phyloP scores from a whole-genome alignment of 768 basidiomycete species.

The Goffeauzyma gilvescens region DNA sequence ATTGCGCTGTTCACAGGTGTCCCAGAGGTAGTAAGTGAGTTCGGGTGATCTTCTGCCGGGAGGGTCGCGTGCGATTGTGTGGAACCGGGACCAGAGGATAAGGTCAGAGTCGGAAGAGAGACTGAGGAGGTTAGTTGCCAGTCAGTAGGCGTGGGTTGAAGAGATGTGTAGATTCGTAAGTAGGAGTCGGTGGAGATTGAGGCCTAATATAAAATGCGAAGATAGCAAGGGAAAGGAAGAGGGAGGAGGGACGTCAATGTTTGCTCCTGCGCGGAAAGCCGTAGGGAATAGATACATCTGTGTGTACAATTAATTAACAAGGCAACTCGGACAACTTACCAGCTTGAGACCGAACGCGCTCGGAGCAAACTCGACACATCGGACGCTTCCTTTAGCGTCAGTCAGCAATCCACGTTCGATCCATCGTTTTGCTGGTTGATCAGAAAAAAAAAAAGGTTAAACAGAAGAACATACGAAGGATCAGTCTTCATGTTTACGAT shows the following conservation, averaged over 20 bases:
- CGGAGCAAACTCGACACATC: constrained; percentile 71
- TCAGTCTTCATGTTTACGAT: too few species aligned
- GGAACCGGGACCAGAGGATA: too few species aligned
- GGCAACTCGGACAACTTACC: constrained; percentile 39
- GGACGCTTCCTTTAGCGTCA: constrained; percentile 70
- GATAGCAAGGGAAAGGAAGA: not conserved
- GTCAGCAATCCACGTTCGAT: constrained; percentile 51
- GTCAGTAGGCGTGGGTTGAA: constrained; percentile 26
- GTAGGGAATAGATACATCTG: too few species aligned
- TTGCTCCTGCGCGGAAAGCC: too few species aligned
- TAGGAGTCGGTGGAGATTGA: constrained; percentile 71
- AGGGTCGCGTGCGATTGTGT: too few species aligned
- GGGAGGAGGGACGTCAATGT: too few species aligned
- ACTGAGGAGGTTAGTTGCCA: constrained; percentile 26
- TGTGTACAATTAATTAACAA: too few species aligned
- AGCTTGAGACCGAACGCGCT: constrained; percentile 73
- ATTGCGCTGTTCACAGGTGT: too few species aligned
- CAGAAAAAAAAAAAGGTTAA: constrained; percentile 27
- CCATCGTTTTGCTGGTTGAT: constrained; percentile 51
- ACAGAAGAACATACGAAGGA: constrained; percentile 5
- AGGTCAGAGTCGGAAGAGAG: constrained; percentile 23
- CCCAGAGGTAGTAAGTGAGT: too few species aligned
- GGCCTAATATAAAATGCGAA: constrained; percentile 48
- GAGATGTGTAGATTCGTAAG: constrained; percentile 62
- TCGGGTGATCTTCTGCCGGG: too few species aligned